Conservation (phyloP, 257 asterid genomes). For the Handroanthus guayacan region DNA sequence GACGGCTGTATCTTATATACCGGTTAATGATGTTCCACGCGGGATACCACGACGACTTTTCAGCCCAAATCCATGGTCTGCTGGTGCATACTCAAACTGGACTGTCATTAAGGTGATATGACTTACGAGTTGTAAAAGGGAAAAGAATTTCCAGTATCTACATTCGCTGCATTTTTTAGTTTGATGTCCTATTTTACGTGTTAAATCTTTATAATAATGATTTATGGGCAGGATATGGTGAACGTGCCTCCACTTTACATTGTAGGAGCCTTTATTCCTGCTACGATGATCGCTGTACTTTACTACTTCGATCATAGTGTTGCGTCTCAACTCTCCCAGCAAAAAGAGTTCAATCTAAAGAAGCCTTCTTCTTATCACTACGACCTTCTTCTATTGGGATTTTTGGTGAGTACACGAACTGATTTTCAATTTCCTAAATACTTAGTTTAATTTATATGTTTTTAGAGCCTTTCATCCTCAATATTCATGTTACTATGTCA, state of each 20-base stretch:
- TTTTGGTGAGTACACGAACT: constrained; percentile 60
- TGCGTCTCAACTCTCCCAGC: constrained; percentile 98
- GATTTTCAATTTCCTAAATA: neutral
- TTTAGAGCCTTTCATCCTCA: neutral
- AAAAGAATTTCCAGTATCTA: constrained; percentile 1
- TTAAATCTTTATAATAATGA: neutral
- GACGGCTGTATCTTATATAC: constrained; percentile 91
- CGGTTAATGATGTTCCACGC: constrained; percentile 70
- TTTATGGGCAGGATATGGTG: constrained; percentile 78
- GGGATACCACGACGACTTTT: constrained; percentile 91
- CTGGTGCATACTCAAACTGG: constrained; percentile 96
- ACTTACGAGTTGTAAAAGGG: neutral
- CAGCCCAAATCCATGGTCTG: constrained; percentile 99
- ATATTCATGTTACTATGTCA: constrained; percentile 16
- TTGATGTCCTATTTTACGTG: constrained; percentile 5
- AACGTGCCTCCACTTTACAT: constrained; percentile 84
- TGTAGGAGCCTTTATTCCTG: constrained; percentile 93
- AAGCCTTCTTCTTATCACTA: constrained; percentile 95
- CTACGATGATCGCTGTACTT: constrained; percentile 98
- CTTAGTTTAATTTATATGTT: neutral
- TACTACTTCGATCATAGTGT: constrained; percentile 98
- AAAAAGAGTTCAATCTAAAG: constrained; percentile 86
- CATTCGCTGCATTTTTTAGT: constrained; percentile 18
- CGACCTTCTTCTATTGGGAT: constrained; percentile 94
- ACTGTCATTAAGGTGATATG: constrained; percentile 83